Evolutionary conservation across 768 basidiomycete species (phyloP).

Genomic region (Suillus variegatus): DNA sequence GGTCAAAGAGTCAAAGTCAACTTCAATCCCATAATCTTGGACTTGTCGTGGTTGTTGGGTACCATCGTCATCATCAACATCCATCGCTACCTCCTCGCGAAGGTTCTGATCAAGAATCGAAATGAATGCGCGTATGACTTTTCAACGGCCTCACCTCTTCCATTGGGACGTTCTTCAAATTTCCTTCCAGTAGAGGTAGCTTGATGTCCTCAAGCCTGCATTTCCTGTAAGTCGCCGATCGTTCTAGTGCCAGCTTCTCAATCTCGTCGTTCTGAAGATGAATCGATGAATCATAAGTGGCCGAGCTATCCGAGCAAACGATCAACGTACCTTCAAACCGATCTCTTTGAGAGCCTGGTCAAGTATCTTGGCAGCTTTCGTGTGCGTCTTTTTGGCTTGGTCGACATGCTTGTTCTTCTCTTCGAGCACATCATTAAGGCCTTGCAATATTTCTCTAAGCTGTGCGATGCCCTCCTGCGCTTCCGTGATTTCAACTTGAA

Average conservation of each 20-base stretch:
- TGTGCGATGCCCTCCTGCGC: conserved; percentile 55
- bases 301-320: conserved; percentile 9
- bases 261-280: conserved; percentile 79
- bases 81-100: conserved; percentile 87
- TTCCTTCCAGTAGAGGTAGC: conserved; percentile 74
- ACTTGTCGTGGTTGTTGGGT: conserved; percentile 73
- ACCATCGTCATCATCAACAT: conserved; percentile 83
- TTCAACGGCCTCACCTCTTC: conserved; percentile 68
- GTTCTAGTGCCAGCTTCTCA: conserved; percentile 81
- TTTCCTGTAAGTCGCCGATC: conserved; percentile 85
- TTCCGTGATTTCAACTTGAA: conserved; percentile 60
- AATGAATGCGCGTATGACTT: conserved; percentile 8
- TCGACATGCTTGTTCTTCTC: conserved; percentile 76
- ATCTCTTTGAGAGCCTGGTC: conserved; percentile 94
- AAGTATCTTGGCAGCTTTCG: conserved; percentile 70
- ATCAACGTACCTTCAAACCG: conserved; percentile 59
- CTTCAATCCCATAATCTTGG: conserved; percentile 85
- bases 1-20: conserved; percentile 75
- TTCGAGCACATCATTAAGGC: conserved; percentile 63
- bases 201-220: conserved; percentile 92
- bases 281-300: background rate
- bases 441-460: conserved; percentile 63
- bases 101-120: conserved; percentile 53
- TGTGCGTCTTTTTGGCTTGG: conserved; percentile 67
- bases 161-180: conserved; percentile 87